Base-by-base conservation (phyloP, 2,329 filamentous ascomycete genomes). In the Trichoderma lentiforme region DNA sequence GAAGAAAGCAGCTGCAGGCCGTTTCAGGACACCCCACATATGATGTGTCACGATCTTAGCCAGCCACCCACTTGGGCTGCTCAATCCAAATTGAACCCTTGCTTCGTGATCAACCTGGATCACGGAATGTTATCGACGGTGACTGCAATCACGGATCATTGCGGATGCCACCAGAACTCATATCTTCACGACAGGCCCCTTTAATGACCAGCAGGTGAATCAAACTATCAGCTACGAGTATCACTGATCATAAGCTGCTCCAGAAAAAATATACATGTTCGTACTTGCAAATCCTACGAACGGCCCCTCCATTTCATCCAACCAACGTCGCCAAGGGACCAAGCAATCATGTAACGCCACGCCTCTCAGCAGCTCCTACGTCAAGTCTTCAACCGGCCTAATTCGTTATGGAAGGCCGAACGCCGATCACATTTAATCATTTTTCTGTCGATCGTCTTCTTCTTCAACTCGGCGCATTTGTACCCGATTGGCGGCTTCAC, bases 1-100 rank as follows among this genome's bases (percentile, higher is more conserved):
- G 51, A 51, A 39, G 57, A 64, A 51, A 34, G 66, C 63, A 57
- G 63, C 67, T 72, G 21, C 70, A 68, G 57, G 43, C 70, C 63
- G 57, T 72, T 72, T 72, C 63, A 72, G 70, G 64, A 36, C 70
- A 56, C 70, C 70, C 63, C 70, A 72, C 70, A 61, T 56, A 61
- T 62, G 58, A 70, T 71, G 69, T 71, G 65, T 65, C 70, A 71
- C 70, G 70, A 71, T 71, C 70, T 71, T 64, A 66, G 70, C 64
- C 64, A 57, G 69, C 64, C 64, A 57, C 39, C 69, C 70, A 68
- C 43, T 68, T 53, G 60, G 56, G 43, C 63, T 58, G 36, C 62
- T 53, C 53, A 53, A 56, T 63, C 30, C 67, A 24, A 63, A 36
- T 63, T 36, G 53, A 62, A 62, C 28, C 67, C 62, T 43, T 65